Percentiles rank a stretch among this genome's conserved stretches.
Evolutionary conservation across 176 grass and related monocot species (phyloP).

Genomic region (Poa pratensis): DNA sequence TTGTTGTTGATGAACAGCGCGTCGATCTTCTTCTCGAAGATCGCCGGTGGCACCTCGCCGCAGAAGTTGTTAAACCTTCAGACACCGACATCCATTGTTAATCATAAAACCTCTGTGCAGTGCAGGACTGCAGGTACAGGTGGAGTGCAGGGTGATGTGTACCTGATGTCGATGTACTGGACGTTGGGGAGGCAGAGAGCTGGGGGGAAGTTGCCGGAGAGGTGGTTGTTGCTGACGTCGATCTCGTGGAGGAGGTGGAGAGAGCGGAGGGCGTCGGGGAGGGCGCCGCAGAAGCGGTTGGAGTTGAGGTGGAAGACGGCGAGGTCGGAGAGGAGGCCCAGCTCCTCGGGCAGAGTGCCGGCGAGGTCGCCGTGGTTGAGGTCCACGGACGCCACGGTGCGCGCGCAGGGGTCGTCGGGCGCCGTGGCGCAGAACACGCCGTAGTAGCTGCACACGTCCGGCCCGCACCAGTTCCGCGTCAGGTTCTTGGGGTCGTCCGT

Average conservation of each 20-base stretch:
- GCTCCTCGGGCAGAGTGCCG: constrained; percentile 65
- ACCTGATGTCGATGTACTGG: constrained; percentile 71
- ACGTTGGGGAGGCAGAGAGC: constrained; percentile 67
- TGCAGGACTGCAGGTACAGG: constrained; percentile 5
- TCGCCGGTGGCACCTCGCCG: constrained; percentile 62
- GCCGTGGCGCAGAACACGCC: constrained; percentile 79
- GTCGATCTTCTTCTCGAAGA: constrained; percentile 83
- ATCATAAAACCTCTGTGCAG: neutral
- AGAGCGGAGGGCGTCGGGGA: constrained; percentile 60
- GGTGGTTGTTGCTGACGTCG: constrained; percentile 83
- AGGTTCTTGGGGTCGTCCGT: constrained; percentile 79
- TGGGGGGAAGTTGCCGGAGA: constrained; percentile 70
- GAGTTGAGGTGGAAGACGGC: constrained; percentile 90
- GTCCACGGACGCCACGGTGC: constrained; percentile 76
- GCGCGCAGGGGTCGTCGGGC: constrained; percentile 65
- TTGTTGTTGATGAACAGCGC: constrained; percentile 96
- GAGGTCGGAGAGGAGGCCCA: constrained; percentile 74
- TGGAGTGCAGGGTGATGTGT: neutral
- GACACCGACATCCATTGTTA: neutral
- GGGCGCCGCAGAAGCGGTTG: constrained; percentile 61
- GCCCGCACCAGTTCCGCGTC: constrained; percentile 72
- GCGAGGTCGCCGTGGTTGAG: constrained; percentile 71
- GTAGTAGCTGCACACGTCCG: constrained; percentile 73
- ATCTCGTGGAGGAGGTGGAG: constrained; percentile 73
- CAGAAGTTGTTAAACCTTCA: constrained; percentile 73